Conservation (phyloP, 805 yeast species). For the Nakazawaea anatomiae region DNA sequence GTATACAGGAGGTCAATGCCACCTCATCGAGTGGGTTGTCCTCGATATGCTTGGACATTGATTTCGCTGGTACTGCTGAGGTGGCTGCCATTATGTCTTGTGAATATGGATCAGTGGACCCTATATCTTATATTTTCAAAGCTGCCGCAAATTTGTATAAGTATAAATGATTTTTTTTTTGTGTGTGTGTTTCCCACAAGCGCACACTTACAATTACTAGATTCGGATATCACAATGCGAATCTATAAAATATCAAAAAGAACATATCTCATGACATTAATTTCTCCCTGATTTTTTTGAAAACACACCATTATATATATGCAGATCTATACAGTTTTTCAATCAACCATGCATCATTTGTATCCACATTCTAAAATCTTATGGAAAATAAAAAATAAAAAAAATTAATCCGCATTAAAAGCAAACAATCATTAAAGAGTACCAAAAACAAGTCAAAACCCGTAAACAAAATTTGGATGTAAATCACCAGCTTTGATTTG, state of each 20-base stretch:
- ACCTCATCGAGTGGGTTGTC: slow-evolving; percentile 37
- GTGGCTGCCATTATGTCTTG: neutral
- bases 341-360: neutral
- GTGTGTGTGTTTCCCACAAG: no score
- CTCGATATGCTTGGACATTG: slow-evolving; percentile 13
- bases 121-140: no score
- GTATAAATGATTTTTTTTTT: neutral
- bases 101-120: neutral
- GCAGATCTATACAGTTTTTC: neutral
- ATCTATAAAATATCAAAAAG: no score
- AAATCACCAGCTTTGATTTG: slow-evolving; percentile 27
- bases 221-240: neutral
- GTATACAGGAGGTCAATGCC: slow-evolving; percentile 34
- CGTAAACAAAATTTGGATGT: slow-evolving; percentile 40
- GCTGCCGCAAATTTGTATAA: no score
- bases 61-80: neutral
- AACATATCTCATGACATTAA: neutral
- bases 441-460: neutral
- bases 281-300: neutral
- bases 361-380: neutral
- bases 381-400: no score
- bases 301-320: neutral
- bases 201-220: neutral
- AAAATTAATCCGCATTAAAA: no score
- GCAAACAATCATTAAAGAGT: no score